Evolutionary conservation across 345 rosid species (phyloP).

Genomic region (Syzygium grande): DNA sequence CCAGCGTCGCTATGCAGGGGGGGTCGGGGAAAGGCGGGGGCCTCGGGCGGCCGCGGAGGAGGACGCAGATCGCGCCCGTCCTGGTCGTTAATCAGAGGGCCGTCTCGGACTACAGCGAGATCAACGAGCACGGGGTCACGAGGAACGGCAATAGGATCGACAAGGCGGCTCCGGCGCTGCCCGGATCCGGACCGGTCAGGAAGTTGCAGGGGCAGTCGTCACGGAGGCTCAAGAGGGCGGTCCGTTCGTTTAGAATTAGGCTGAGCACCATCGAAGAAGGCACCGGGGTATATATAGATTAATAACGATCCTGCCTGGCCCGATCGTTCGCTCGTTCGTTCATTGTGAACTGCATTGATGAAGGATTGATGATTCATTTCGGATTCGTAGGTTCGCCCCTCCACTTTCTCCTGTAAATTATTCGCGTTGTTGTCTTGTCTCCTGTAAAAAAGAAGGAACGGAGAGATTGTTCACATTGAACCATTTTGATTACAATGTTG

Average conservation of each 20-base stretch:
- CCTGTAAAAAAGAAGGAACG: not conserved
- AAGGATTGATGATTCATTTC: not conserved
- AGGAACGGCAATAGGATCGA: not conserved
- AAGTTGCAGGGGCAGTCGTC: not conserved
- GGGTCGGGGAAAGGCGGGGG: not conserved
- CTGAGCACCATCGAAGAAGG: conserved; percentile 12
- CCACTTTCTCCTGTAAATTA: not conserved
- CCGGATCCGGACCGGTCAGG: not conserved
- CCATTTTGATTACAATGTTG: not conserved
- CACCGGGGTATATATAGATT: not conserved
- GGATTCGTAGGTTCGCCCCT: not conserved
- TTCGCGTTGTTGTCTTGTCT: not conserved
- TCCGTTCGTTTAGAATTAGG: conserved; percentile 3
- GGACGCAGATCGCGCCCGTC: conserved; percentile 7
- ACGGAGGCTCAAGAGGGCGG: conserved; percentile 1
- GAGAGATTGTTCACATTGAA: not conserved
- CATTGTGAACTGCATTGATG: not conserved
- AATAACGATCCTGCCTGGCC: not conserved
- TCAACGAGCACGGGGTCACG: not conserved
- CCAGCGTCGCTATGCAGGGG: conserved; percentile 17
- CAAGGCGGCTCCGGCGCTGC: not conserved
- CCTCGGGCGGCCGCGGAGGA: not conserved
- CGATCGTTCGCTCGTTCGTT: not conserved
- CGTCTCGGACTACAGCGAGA: not conserved
- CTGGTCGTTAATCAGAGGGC: not conserved